phyloP scores from a whole-genome alignment of 139 green algal genomes.

The Asterochloris erici region DNA sequence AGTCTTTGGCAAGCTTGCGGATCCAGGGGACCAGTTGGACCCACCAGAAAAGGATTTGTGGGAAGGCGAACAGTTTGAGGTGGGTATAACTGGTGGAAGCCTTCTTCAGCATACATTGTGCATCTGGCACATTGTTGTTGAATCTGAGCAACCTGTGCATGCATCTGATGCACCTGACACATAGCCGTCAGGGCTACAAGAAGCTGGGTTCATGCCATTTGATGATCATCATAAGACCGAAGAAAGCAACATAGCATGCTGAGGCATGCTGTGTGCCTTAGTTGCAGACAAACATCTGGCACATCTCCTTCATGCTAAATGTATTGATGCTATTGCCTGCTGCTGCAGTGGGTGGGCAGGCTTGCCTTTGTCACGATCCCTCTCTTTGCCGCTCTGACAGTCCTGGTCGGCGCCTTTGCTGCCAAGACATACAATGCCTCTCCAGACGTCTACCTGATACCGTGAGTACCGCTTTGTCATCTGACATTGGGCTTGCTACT shows the following conservation, averaged over 20 bases:
- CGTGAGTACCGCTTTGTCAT: not conserved
- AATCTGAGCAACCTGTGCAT: not conserved
- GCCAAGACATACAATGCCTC: conserved; percentile 22
- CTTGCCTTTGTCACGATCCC: conserved; percentile 16
- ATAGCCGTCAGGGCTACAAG: not conserved
- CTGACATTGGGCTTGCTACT: not conserved
- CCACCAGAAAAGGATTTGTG: conserved; percentile 6
- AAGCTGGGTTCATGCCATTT: not conserved
- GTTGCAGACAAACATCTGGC: not conserved
- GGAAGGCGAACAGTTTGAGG: conserved; percentile 5
- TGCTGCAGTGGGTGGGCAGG: conserved; percentile 23
- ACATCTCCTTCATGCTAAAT: not conserved
- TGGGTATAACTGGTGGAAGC: not conserved
- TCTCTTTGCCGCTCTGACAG: not conserved
- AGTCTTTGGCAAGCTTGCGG: not conserved
- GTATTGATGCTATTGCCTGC: not conserved
- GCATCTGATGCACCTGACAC: not conserved
- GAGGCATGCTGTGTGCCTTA: not conserved
- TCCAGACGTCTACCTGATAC: conserved; percentile 17
- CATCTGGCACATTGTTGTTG: not conserved
- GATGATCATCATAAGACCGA: not conserved
- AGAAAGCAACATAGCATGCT: not conserved
- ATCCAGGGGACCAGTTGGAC: not conserved
- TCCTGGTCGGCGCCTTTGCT: conserved; percentile 25
- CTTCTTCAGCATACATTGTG: not conserved